phyloP scores from a whole-genome alignment of 371 early-diverging fungal genomes.

The Mortierella sp. region DNA sequence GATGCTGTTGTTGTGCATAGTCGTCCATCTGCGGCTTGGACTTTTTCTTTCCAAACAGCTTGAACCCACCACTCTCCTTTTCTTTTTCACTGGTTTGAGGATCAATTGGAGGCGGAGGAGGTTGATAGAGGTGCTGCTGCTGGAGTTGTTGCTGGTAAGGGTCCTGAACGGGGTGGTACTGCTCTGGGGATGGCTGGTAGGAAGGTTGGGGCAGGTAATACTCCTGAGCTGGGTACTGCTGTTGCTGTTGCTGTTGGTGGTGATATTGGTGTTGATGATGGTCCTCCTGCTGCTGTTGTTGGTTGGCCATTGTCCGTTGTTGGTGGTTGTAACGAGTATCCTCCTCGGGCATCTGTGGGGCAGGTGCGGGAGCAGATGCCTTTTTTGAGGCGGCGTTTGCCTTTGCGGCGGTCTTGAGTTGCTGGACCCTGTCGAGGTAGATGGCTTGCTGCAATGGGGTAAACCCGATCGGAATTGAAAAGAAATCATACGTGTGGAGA shows the following conservation, averaged over 20 bases:
- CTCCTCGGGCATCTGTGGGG: neutral
- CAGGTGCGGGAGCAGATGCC: neutral
- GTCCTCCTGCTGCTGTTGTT: constrained; percentile 24
- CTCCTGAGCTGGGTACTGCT: constrained; percentile 14
- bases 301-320: constrained; percentile 8
- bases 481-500: constrained; percentile 3
- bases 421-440: constrained; percentile 44
- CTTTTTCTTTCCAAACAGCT: constrained; percentile 29
- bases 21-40: constrained; percentile 29
- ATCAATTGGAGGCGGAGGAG: constrained; percentile 19
- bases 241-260: neutral
- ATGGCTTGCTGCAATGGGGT: constrained; percentile 39
- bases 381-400: neutral
- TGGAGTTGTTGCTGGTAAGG: constrained; percentile 15
- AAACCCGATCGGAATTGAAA: neutral
- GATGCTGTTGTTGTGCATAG: neutral
- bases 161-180: neutral
- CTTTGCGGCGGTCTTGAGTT: constrained; percentile 25
- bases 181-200: constrained; percentile 3
- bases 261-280: neutral
- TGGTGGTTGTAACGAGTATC: neutral
- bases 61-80: constrained; percentile 8
- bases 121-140: constrained; percentile 14
- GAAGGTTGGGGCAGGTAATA: neutral
- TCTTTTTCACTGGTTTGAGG: neutral